Evolutionary conservation across 1,139 yeast species (phyloP), one percentile per base, ranked within the genome.

Genomic region (Geotrichum candidum): DNA sequence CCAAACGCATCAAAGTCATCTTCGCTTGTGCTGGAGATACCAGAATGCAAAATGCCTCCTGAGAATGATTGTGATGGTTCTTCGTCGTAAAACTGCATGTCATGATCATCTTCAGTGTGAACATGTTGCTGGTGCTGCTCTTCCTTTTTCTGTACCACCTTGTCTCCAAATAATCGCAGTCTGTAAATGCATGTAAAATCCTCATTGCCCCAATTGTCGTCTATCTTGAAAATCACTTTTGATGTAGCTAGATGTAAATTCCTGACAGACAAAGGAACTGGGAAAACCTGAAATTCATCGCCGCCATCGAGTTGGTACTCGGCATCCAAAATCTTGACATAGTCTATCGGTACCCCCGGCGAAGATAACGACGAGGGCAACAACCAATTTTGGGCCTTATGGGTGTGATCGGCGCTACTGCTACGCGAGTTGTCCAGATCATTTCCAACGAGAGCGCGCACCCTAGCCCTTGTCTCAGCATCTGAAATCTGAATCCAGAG

Each of bases 161-260:
- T 29, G 45, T 63, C 64, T 2, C 78, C 78, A 63, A 69, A 72
- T 29, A 74, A 70, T 50, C 70, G 65, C 9, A 74, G 68, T 57
- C 74, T 68, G 61, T 75, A 75, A 4, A 75, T 58, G 61, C 78
- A 74, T 5, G 77, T 75, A 60, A 65, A 70, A 29, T 66, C 68
- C 3, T 65, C 65, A 59, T 68, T 67, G 1, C 78, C 78, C 76
- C 77, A 74, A 59, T 75, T 75, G 56, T 67, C 69, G 18, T 68
- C 72, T 56, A 73, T 66, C 41, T 62, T 61, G 52, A 68, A 70
- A 25, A 65, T 64, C 15, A 73, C 68, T 48, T 65, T 65, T 22
- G 63, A 53, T 3, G 71, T 68, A 29, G 63, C 61, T 27, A 69
- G 52, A 0, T 59, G 61, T 6, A 64, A 60, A 7, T 64, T 57